Evolutionary conservation across 768 basidiomycete genomes (phyloP), one percentile per base, ranked within the genome.

Genomic region (Gloeophyllum trabeum): DNA sequence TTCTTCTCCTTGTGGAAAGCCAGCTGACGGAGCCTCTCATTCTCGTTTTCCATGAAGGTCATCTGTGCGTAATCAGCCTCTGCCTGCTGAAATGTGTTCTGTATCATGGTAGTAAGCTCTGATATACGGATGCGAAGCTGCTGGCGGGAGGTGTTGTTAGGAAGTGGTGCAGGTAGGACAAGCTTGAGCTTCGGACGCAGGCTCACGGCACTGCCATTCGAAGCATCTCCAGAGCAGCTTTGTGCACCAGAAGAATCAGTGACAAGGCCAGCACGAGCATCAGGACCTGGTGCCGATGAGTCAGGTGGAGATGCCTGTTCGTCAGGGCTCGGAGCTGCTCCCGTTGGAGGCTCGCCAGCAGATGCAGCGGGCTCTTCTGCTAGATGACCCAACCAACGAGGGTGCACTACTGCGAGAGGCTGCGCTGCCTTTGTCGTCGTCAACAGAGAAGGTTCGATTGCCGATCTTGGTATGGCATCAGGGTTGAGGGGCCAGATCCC

Each of bases 401-500:
- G 28, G 28, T 10, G 28, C 10, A 16, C 16, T 32, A 16, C 28
- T 16, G 16, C 10, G 28, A 32, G 28, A 16, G 28, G 28, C 28
- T 32, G 28, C 16, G 28, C 28, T 10, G 28, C 28, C 28, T 32
- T 16, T 10, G 28, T 32, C 10, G 28, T 32, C 16, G 28, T 32
- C 10, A 10, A 10, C 16, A 32, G 28, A 10, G 28, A 32, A 32
- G 28, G 28, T 32, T 32, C 16, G 16, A 32, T 10, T 32, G 28
- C 28, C 10, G 28, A 10, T 16, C 16, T 32, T 10, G 10, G 42
- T 26, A 63, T 50, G 1, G 49, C 46, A 40, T 45, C 26, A 4
- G 16, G 51, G 43, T 63, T 48, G 4, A 61, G 42, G 18, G 57
- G 62, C 30, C 41, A 48, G 22, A 63, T 61, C 2, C 62, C 61